Evolutionary conservation across 495 filamentous ascomycete species (phyloP), one percentile per base, ranked within the genome.

Genomic region (Penicillium flavigenum): DNA sequence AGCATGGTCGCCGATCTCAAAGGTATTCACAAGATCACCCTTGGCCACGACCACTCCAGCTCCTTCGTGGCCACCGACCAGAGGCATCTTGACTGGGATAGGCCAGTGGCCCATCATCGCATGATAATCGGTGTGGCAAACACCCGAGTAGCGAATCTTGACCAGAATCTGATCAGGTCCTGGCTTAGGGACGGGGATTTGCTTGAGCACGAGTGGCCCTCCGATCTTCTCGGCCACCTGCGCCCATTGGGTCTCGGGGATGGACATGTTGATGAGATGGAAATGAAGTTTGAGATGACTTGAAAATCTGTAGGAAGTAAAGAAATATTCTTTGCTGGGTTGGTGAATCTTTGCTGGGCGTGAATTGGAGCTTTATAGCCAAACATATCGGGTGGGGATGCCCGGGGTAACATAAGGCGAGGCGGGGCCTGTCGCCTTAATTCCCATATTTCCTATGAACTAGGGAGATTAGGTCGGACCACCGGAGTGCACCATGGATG

Each of bases 61-160:
- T 54, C 87, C 91, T 75, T 95, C 90, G 76, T 96, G 91, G 17
- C 91, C 91, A 63, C 91, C 90, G 52, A 96, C 86, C 11, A 94
- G 80, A 11, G 91, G 90, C n/a, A 89, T 71, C 76, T 94, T 94
- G 63, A 81, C 83, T 14, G 76, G 68, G 42, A 94, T 68, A 12
- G 91, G 91, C 90, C 90, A 94, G 74, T 94, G 90, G 60, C 91
- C 90, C 44, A 86, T 89, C 73, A 92, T 79, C 55, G 90, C 90
- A 75, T 92, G 88, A 29, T 88, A 73, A 58, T 90, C 88, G 0
- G 91, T 94, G 79, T 94, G 91, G 79, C 91, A 96, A 62, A 96
- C 91, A 71, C 91, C 91, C 5, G 88, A 87, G 81, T 86, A 96
- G 74, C 91, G 91, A 78, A 96, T 85, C 72, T 94, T 90, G 69